Conservation (phyloP, 257 asterid genomes). For the Lantana camara region DNA sequence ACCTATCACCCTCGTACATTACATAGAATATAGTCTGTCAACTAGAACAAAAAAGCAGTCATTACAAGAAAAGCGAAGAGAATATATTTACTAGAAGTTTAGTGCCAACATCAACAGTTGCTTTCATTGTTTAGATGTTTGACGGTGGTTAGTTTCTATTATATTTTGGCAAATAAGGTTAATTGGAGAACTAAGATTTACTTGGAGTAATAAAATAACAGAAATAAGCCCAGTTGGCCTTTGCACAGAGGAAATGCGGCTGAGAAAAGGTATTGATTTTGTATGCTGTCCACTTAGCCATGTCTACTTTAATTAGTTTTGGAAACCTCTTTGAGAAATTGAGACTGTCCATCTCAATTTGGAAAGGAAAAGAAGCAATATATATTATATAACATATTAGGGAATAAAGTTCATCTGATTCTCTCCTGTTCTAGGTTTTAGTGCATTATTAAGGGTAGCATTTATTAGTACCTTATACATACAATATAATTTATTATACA, state of each 20-base stretch:
- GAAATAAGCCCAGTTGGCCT: slow-evolving; percentile 21
- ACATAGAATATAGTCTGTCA: background rate
- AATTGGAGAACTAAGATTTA: slow-evolving; percentile 8
- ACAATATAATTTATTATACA: slow-evolving; percentile 1
- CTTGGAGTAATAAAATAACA: slow-evolving; percentile 25
- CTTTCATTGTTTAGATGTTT: slow-evolving; percentile 28
- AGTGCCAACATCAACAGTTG: slow-evolving; percentile 18
- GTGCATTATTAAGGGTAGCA: slow-evolving; percentile 28
- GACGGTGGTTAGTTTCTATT: slow-evolving; percentile 11
- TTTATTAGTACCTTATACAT: slow-evolving; percentile 3
- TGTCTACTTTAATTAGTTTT: slow-evolving; percentile 44
- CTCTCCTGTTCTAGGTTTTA: slow-evolving; percentile 43
- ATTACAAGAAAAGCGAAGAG: too few species aligned
- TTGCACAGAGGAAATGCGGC: slow-evolving; percentile 29
- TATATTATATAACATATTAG: slow-evolving; percentile 14
- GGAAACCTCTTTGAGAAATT: slow-evolving; percentile 48
- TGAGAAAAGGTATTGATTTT: slow-evolving; percentile 37
- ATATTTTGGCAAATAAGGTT: slow-evolving; percentile 4
- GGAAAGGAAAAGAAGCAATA: slow-evolving; percentile 24
- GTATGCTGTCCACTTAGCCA: slow-evolving; percentile 46
- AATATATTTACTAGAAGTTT: too few species aligned
- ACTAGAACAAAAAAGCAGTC: background rate
- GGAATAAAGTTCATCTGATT: slow-evolving; percentile 31
- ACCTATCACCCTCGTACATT: slow-evolving; percentile 8
- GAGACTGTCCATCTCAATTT: slow-evolving; percentile 36